phyloP scores from a whole-genome alignment of 2,329 filamentous ascomycete species.

The Colletotrichum incanum region DNA sequence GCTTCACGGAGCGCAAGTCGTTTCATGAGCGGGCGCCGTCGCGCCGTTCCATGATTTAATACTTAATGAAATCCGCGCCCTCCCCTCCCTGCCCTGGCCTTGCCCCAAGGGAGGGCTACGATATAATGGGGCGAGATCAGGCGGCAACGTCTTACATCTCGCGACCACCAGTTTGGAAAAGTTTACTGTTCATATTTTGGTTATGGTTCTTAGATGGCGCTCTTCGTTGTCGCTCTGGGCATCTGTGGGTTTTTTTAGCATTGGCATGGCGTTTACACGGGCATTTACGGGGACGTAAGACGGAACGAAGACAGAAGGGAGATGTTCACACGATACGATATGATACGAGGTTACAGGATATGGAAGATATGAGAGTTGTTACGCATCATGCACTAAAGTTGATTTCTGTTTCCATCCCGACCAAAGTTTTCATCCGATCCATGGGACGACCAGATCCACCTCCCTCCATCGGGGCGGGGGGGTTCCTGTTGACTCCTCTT shows the following conservation, averaged over 20 bases:
- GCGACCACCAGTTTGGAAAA: background rate
- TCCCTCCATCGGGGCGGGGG: background rate
- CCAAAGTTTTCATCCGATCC: background rate
- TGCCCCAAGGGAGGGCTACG: background rate
- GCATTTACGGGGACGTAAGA: constrained; percentile 1
- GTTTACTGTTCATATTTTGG: background rate
- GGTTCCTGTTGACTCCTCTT: no score
- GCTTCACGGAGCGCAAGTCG: constrained; percentile 58
- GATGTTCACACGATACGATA: background rate
- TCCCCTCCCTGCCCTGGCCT: background rate
- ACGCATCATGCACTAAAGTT: background rate
- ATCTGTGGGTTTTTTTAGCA: background rate
- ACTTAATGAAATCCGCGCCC: background rate
- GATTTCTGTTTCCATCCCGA: background rate
- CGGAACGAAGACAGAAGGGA: background rate
- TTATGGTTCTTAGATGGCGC: background rate
- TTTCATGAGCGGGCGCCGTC: constrained; percentile 28
- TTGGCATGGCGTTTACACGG: constrained; percentile 1
- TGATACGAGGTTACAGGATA: background rate
- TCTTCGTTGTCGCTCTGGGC: background rate
- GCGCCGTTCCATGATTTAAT: constrained; percentile 24
- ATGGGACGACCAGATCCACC: background rate
- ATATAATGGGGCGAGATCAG: background rate
- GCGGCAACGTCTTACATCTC: background rate
- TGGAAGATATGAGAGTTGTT: background rate